A percentile compares a stretch with the other conserved stretches of the same genome.
Evolutionary conservation across 768 basidiomycete species (phyloP).

Genomic region (Boletus coccyginus): DNA sequence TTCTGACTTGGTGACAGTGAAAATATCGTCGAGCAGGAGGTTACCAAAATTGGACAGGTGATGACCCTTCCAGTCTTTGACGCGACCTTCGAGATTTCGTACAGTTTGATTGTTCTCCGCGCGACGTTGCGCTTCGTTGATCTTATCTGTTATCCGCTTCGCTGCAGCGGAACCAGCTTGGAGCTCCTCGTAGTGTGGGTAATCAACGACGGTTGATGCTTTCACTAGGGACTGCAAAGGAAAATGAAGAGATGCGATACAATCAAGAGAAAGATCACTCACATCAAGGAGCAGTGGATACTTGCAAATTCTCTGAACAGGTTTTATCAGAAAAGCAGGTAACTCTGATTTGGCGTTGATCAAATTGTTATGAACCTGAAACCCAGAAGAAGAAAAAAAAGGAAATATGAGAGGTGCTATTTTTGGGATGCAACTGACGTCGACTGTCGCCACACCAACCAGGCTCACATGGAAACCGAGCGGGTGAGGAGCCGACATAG

Average conservation of each 20-base stretch:
- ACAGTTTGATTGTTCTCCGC: constrained; percentile 92
- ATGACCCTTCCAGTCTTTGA: constrained; percentile 99
- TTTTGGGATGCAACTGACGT: constrained; percentile 10
- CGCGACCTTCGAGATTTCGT: constrained; percentile 76
- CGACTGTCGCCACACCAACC: constrained; percentile 27
- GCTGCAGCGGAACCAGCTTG: constrained; percentile 81
- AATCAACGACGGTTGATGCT: constrained; percentile 58
- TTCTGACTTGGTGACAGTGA: constrained; percentile 93
- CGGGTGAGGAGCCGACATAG: constrained; percentile 1
- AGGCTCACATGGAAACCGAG: constrained; percentile 13
- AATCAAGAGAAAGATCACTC: constrained; percentile 30
- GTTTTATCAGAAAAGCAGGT: constrained; percentile 96
- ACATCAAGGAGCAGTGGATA: constrained; percentile 94
- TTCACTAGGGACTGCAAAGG: constrained; percentile 66
- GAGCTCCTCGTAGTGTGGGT: constrained; percentile 76
- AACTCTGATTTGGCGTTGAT: constrained; percentile 91
- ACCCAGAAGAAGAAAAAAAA: not conserved
- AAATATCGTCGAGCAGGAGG: constrained; percentile 91
- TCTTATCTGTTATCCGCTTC: constrained; percentile 90
- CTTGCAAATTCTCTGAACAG: constrained; percentile 97
- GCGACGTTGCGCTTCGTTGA: constrained; percentile 92
- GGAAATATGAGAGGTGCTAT: constrained; percentile 20
- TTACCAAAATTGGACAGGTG: constrained; percentile 92
- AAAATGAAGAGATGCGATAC: constrained; percentile 7
- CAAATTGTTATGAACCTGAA: constrained; percentile 73